These are phyloP conservation scores for Fomes fomentarius DNA, from an alignment of 1,284 basidiomycete genomes.

Conservation along the genomic window DNA sequence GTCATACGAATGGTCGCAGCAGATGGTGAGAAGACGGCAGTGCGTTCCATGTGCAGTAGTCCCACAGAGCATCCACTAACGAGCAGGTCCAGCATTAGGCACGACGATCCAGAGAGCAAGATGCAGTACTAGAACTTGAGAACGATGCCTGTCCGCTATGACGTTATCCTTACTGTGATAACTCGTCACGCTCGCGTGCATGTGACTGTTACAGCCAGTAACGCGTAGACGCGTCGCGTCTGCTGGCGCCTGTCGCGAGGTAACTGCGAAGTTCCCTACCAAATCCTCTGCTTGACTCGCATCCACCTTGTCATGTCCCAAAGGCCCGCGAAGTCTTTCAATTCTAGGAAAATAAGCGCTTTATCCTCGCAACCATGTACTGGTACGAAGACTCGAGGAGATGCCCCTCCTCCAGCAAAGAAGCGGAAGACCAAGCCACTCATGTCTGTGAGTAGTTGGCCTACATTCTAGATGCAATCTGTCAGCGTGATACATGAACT, in stretches of 20 bases:
- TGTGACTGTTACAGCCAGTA: not conserved
- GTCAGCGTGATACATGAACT: conserved; percentile 5
- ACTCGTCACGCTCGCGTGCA: conserved; percentile 1
- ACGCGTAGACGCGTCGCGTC: conserved; percentile 8
- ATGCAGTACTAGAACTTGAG: too few species aligned
- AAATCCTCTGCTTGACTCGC: too few species aligned
- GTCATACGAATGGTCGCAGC: not conserved
- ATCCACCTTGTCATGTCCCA: conserved; percentile 4
- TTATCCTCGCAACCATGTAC: not conserved
- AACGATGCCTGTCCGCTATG: too few species aligned
- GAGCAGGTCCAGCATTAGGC: too few species aligned
- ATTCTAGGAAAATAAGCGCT: conserved; percentile 2
- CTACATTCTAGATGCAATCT: too few species aligned
- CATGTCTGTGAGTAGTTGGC: conserved; percentile 14
- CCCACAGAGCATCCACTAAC: too few species aligned
- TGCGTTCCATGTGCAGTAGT: too few species aligned
- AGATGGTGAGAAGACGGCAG: too few species aligned
- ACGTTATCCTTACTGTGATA: too few species aligned
- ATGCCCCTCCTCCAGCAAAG: conserved; percentile 19
- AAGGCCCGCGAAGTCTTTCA: conserved; percentile 2
- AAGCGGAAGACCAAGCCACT: conserved; percentile 19
- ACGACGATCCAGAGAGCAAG: too few species aligned
- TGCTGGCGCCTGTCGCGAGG: too few species aligned
- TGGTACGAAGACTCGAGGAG: not conserved
- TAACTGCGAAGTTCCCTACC: too few species aligned